Percentiles rank a stretch among this genome's conserved stretches.
Evolutionary conservation across 345 rosid species (phyloP).

Genomic region (Salix arbutifolia): DNA sequence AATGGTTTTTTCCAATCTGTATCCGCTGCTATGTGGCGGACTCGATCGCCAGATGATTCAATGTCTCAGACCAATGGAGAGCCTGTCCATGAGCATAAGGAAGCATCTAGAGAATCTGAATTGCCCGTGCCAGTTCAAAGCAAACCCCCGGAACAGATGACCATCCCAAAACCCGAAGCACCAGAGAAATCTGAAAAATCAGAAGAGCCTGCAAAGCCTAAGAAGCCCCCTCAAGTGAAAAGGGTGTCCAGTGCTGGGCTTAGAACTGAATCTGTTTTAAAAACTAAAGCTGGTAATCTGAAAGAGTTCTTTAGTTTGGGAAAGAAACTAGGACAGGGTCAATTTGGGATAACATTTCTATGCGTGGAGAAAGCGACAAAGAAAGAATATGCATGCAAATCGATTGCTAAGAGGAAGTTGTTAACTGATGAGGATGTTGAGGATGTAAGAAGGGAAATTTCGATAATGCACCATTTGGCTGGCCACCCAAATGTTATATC

Average conservation of each 20-base stretch:
- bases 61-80: slow-evolving; percentile 26
- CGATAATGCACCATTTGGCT: slow-evolving; percentile 32
- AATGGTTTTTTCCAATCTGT: slow-evolving; percentile 26
- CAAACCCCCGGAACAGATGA: slow-evolving; percentile 68
- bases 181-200: slow-evolving; percentile 6
- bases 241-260: slow-evolving; percentile 27
- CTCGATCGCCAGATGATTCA: slow-evolving; percentile 16
- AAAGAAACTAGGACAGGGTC: slow-evolving; percentile 33
- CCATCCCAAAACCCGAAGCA: slow-evolving; percentile 32
- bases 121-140: slow-evolving; percentile 53
- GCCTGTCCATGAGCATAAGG: slow-evolving; percentile 32
- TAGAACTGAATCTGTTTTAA: slow-evolving; percentile 16
- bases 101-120: slow-evolving; percentile 36
- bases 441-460: slow-evolving; percentile 31
- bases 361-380: slow-evolving; percentile 20
- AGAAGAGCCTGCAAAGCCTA: slow-evolving; percentile 15
- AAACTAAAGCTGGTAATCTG: slow-evolving; percentile 21
- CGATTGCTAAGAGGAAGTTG: slow-evolving; percentile 33
- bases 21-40: slow-evolving; percentile 27
- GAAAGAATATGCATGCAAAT: slow-evolving; percentile 28
- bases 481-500: slow-evolving; percentile 34
- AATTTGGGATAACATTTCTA: slow-evolving; percentile 25
- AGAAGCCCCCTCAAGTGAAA: slow-evolving; percentile 18
- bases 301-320: slow-evolving; percentile 26
- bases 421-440: slow-evolving; percentile 28